Evolutionary conservation across 1,139 yeast genomes (phyloP), one percentile per base, ranked within the genome.

Genomic region (Pichia cactophila): DNA sequence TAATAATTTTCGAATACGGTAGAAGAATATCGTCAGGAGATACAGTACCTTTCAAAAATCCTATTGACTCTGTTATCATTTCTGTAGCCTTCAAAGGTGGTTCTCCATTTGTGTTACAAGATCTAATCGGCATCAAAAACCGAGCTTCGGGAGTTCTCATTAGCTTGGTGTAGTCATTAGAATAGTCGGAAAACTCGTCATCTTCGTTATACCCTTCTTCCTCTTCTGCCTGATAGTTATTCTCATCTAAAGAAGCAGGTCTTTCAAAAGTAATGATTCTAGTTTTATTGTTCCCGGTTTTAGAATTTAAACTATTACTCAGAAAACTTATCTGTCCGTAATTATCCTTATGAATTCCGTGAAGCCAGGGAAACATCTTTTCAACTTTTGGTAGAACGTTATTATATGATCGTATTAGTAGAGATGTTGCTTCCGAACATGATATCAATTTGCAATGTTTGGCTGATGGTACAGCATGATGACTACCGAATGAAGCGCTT

Each of bases 311-410:
- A 26, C 42, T 48, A 46, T 55, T 61, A 14, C 62, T 52, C 42
- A 66, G 51, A 47, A 65, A 66, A 42, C 60, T 56, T 5, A 72
- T 64, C 57, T 78, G 83, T 4, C 81, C 77, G 54, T 69, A 69
- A 58, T 78, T 78, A 41, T 72, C 75, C 35, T 62, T 66, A 56
- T 78, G 79, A 26, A 81, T 67, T 0, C 96, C 95, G 63, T 89
- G 96, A 41, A 87, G 72, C 97, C 97, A 89, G 1, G 97, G 97
- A 59, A 89, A 90, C 74, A 89, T 78, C 9, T 61, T 64, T 29
- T 71, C 75, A 14, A 92, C 83, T 2, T 75, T 78, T 0, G 96
- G 96, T 37, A 88, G 68, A 1, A 79, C 76, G 9, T 73, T 65
- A 55, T 68, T 72, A 43, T 64, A 78, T 58, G 79, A 77, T 69